Evolutionary conservation across 1,139 yeast genomes (phyloP).

Genomic region (Candida freyschussii): DNA sequence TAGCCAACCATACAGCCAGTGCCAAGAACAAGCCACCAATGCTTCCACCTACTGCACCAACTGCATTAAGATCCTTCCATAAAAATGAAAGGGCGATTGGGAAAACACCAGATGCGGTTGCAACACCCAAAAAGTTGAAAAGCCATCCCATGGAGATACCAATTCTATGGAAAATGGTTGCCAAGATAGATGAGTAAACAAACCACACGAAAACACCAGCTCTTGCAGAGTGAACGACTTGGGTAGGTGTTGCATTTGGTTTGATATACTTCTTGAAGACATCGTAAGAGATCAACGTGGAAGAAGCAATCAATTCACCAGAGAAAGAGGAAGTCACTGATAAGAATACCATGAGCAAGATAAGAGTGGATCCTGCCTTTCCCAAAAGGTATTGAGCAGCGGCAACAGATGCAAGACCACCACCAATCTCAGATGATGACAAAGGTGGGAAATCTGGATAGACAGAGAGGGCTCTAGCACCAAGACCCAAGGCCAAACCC

Average conservation of each 20-base stretch:
- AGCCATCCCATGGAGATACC: conserved; percentile 36
- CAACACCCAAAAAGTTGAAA: conserved; percentile 40
- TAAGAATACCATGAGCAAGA: conserved; percentile 43
- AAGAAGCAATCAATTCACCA: conserved; percentile 44
- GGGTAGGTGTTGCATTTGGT: conserved; percentile 38
- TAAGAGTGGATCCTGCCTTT: conserved; percentile 39
- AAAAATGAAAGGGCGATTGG: conserved; percentile 39
- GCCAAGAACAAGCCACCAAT: conserved; percentile 47
- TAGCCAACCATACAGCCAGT: conserved; percentile 46
- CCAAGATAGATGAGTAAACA: conserved; percentile 35
- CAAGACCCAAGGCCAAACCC: conserved; percentile 41
- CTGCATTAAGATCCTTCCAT: conserved; percentile 35
- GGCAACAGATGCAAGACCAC: conserved; percentile 42
- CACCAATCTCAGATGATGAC: conserved; percentile 24
- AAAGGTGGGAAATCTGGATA: conserved; percentile 30
- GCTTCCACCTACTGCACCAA: conserved; percentile 37
- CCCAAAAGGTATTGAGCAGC: conserved; percentile 41
- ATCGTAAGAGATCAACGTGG: conserved; percentile 44
- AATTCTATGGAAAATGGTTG: conserved; percentile 39
- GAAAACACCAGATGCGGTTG: conserved; percentile 40
- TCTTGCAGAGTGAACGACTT: conserved; percentile 38
- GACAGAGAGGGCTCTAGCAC: conserved; percentile 32
- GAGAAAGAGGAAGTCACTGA: conserved; percentile 47
- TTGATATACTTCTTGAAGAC: conserved; percentile 41
- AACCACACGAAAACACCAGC: conserved; percentile 35